Evolutionary conservation across 371 early-diverging fungal genomes (phyloP).

Genomic region (Mortierella sp.): DNA sequence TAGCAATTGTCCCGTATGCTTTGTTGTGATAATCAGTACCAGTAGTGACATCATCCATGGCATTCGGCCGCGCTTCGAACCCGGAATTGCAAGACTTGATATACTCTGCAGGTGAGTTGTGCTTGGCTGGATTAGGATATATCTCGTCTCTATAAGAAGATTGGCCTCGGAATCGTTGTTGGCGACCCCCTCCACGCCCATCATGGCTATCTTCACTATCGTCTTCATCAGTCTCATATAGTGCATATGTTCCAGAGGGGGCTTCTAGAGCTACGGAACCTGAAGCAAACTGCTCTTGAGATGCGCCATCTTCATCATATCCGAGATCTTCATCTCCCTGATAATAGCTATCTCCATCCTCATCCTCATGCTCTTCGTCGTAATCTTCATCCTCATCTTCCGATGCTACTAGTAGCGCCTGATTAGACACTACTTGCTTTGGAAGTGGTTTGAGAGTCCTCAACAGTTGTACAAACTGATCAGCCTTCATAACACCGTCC

Average conservation of each 20-base stretch:
- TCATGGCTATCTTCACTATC: slow-evolving; percentile 28
- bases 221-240: slow-evolving; percentile 37
- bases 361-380: background rate
- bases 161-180: background rate
- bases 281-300: background rate
- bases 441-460: slow-evolving; percentile 28
- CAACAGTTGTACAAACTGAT: slow-evolving; percentile 24
- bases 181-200: slow-evolving; percentile 3
- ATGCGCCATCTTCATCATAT: background rate
- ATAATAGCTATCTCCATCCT: background rate
- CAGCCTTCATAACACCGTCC: slow-evolving; percentile 26
- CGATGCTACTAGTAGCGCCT: slow-evolving; percentile 3
- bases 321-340: background rate
- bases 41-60: background rate
- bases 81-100: no score
- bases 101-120: background rate
- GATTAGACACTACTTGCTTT: slow-evolving; percentile 1
- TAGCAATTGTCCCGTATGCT: background rate
- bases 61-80: background rate
- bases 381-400: slow-evolving; percentile 30
- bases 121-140: background rate
- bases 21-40: background rate
- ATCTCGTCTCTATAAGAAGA: background rate
- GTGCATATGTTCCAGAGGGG: slow-evolving; percentile 10
- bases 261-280: background rate